Base-by-base conservation (phyloP, 306 rosid species). In the Oxytropis ochrocephala region DNA sequence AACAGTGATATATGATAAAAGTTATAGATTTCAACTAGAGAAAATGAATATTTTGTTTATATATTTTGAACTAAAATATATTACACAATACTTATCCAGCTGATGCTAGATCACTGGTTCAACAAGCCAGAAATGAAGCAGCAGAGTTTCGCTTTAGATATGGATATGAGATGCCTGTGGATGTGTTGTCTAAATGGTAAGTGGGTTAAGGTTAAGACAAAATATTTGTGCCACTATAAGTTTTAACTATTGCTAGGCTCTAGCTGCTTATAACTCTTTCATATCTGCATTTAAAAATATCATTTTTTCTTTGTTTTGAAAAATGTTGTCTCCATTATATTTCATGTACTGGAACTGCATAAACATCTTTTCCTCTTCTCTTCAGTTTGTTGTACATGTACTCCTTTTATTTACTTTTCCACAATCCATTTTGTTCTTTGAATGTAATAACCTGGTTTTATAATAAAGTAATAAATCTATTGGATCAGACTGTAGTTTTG, bases 91-190 rank as follows among this genome's bases (percentile, higher is more conserved):
- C 67, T 21, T 29, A 81, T 79, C 71, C 91, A 91, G 99, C 99
- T 82, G 96, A 95, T 84, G 97, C 99, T 17, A 91, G 95, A 77
- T 89, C 97, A 75, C 80, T 95, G 66, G 99, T 95, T 60, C 94
- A 86, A 52, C 97, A 95, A 84, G 99, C 99, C 58, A 95, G 99
- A 79, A 91, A 95, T 73, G 97, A 95, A 86, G 99, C 97, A 9
- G 99, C 99, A 18, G 97, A 95, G 82, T 95, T 89, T 86, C 97
- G 96, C 55, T 88, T 87, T 82, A 88, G 73, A 77, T 86, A 86
- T 76, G 99, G 97, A 55, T 95, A 91, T 35, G 99, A 91, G 85
- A 91, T 95, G 97, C 97, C 99, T 2, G 93, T 86, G 18, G 96
- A 95, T 59, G 95, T 89, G 24, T 83, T 95, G 82, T 47, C 99